Evolutionary conservation across 257 asterid genomes (phyloP).

Genomic region (Lantana camara): DNA sequence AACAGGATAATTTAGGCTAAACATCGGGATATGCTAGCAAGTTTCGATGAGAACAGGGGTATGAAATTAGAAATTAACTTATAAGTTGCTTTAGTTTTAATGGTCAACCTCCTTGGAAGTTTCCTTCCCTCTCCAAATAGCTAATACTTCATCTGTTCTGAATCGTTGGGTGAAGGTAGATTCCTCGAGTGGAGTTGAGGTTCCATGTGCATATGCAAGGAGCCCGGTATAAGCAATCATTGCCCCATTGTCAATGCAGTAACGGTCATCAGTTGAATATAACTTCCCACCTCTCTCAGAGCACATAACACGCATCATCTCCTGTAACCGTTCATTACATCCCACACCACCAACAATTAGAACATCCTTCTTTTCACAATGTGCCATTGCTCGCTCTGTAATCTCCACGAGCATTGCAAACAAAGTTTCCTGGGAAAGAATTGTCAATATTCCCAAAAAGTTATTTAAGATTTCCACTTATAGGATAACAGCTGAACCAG

Average conservation of each 20-base stretch:
- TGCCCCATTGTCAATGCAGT: conserved; percentile 93
- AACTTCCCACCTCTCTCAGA: conserved; percentile 86
- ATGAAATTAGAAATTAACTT: too few species aligned
- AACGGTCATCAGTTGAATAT: conserved; percentile 89
- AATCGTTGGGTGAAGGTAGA: conserved; percentile 90
- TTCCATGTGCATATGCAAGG: conserved; percentile 79
- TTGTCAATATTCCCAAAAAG: neutral
- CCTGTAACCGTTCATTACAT: conserved; percentile 85
- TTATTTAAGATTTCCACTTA: neutral
- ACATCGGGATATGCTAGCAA: too few species aligned
- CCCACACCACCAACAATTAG: conserved; percentile 99
- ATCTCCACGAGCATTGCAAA: conserved; percentile 99
- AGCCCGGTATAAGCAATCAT: conserved; percentile 99
- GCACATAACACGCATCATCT: conserved; percentile 95
- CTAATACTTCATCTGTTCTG: conserved; percentile 95
- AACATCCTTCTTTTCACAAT: conserved; percentile 90
- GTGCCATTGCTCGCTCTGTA: conserved; percentile 96
- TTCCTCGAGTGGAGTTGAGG: conserved; percentile 70
- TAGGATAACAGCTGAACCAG: neutral
- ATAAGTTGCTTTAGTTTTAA: too few species aligned
- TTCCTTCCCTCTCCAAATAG: conserved; percentile 86
- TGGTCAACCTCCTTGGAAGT: conserved; percentile 29
- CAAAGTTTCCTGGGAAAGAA: conserved; percentile 68
- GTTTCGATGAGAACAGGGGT: neutral
- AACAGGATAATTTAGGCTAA: too few species aligned